Conservation (phyloP, 306 rosid genomes). For the Cicer judaicum region DNA sequence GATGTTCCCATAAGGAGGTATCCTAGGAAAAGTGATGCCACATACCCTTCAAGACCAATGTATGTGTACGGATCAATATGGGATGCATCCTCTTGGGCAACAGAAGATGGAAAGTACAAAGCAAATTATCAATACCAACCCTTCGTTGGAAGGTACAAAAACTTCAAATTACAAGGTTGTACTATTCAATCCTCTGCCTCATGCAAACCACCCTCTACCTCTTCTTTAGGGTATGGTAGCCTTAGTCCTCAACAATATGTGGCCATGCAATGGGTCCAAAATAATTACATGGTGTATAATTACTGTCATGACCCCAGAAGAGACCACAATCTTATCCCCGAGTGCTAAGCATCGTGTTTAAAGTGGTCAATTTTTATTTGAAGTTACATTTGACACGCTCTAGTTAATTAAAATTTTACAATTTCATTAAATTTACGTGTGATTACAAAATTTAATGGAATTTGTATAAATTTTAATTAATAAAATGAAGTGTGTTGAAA, state of each 20-base stretch:
- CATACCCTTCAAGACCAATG: slow-evolving; percentile 85
- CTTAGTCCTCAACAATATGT: slow-evolving; percentile 61
- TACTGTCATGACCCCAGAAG: slow-evolving; percentile 84
- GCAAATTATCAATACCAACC: slow-evolving; percentile 89
- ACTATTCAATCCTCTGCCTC: slow-evolving; percentile 44
- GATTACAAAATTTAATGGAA: background rate
- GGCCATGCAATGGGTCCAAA: slow-evolving; percentile 82
- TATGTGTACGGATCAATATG: slow-evolving; percentile 89
- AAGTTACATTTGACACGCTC: background rate
- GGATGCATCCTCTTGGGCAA: slow-evolving; percentile 99
- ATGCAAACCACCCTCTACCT: slow-evolving; percentile 61
- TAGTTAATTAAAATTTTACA: background rate
- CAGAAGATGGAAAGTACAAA: slow-evolving; percentile 91
- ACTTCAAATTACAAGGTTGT: slow-evolving; percentile 72
- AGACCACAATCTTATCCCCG: slow-evolving; percentile 76
- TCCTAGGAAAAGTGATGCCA: slow-evolving; percentile 69
- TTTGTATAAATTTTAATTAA: background rate
- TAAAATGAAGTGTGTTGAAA: background rate
- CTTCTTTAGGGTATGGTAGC: slow-evolving; percentile 52
- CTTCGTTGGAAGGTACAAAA: slow-evolving; percentile 65
- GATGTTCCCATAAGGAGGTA: slow-evolving; percentile 88
- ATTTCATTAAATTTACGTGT: background rate
- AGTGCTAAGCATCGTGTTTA: slow-evolving; percentile 51
- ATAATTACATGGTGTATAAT: slow-evolving; percentile 71
- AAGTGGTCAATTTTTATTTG: background rate